Evolutionary conservation across 768 basidiomycete species (phyloP), one percentile per base, ranked within the genome.

Genomic region (Pulveroboletus ravenelii): DNA sequence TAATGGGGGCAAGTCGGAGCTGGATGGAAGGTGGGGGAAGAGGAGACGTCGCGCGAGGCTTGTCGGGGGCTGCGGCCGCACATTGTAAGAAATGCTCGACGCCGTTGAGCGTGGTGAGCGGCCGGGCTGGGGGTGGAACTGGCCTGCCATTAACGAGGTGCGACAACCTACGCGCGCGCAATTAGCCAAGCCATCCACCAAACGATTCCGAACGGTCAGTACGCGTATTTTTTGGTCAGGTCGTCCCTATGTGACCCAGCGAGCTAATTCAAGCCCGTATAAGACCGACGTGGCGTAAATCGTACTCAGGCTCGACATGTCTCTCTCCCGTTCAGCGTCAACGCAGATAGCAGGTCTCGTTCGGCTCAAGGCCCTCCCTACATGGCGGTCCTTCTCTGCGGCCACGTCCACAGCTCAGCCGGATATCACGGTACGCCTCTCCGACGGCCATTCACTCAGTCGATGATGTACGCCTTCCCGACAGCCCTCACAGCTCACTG

Each of bases 11-110:
- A 79, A 67, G 45, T 74, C 73, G 10, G 72, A 54, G 23, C 74
- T 67, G 25, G 72, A 67, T 5, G 66, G 63, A 25, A 76, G 68
- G 12, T 76, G 56, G 7, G 83, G 85, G 62, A 89, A 87, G 43
- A 88, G 77, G 10, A 88, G 78, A 15, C 87, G 82, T 47, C 71
- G 70, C 1, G 79, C 70, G 27, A 82, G 73, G 23, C 73, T 68
- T 3, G 69, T 61, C 27, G 63, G 72, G 10, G 45, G 69, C 41
- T 59, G 65, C 25, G 47, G 61, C 37, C 55, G 53, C 6, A 12
- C 47, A 13, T 51, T 57, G 40, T 36, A 36, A 9, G 68, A 67
- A 2, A 50, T 25, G 6, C 57, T 53, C 38, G 66, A 69, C 38
- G 56, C 36, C 5, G 62, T 36, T 12, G 68, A 67, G 32, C 57